phyloP scores from a whole-genome alignment of 108 stramenopile species.

The Nitzschia putrida region DNA sequence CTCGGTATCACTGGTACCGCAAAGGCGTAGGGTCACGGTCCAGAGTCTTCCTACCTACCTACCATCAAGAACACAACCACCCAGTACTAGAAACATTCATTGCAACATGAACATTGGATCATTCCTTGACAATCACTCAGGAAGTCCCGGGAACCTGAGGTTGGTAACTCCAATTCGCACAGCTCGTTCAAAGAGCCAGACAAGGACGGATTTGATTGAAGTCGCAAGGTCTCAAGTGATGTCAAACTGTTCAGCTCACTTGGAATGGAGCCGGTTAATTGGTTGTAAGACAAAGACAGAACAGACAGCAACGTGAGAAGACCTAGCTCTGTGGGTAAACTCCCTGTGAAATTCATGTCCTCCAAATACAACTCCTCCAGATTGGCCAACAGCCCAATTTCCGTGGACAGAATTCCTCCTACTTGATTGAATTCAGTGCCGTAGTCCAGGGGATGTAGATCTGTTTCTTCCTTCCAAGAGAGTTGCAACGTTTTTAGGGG shows the following conservation, averaged over 20 bases:
- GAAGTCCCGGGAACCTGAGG: too few species aligned
- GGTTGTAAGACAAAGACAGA: slow-evolving; percentile 15
- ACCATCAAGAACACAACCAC: too few species aligned
- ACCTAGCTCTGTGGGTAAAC: slow-evolving; percentile 34
- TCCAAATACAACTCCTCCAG: slow-evolving; percentile 25
- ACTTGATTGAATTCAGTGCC: too few species aligned
- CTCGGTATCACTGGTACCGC: too few species aligned
- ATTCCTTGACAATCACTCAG: too few species aligned
- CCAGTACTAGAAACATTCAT: not conserved
- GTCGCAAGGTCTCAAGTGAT: slow-evolving; percentile 22
- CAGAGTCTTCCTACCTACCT: too few species aligned
- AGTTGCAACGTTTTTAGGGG: too few species aligned
- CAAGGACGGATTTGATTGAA: slow-evolving; percentile 18
- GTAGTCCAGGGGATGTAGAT: too few species aligned
- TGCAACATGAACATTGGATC: not conserved
- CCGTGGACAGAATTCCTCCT: slow-evolving; percentile 22
- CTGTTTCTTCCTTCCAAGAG: too few species aligned
- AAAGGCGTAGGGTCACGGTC: too few species aligned
- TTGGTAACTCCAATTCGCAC: too few species aligned
- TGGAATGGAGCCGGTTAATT: slow-evolving; percentile 28
- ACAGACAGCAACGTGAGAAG: not conserved
- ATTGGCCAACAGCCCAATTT: slow-evolving; percentile 20
- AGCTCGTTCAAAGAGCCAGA: too few species aligned
- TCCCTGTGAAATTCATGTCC: slow-evolving; percentile 30
- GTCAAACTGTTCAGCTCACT: slow-evolving; percentile 1